phyloP scores from a whole-genome alignment of 2,329 filamentous ascomycete species.

The Colletotrichum somersetense region DNA sequence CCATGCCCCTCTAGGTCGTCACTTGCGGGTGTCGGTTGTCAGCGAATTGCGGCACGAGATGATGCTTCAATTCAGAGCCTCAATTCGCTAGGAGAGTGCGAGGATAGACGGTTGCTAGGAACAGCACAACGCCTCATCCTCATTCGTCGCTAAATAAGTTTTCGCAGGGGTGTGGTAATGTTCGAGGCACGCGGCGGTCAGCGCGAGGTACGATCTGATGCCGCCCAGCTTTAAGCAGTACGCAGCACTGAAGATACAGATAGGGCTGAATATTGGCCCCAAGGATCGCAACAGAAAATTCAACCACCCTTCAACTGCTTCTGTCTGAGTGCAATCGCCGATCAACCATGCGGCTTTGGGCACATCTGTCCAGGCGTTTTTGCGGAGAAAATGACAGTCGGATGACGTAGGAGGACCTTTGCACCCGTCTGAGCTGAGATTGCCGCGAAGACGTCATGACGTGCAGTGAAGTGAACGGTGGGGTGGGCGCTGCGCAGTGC shows the following conservation, averaged over 20 bases:
- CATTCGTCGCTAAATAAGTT: not conserved
- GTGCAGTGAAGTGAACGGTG: slow-evolving; percentile 29
- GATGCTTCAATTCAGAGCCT: not conserved
- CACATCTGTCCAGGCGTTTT: slow-evolving; percentile 29
- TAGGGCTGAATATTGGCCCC: slow-evolving; percentile 22
- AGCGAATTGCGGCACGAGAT: not conserved
- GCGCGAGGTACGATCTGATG: slow-evolving; percentile 5
- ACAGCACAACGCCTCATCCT: not conserved
- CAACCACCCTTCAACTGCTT: not conserved
- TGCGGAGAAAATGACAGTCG: slow-evolving; percentile 29
- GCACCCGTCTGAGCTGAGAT: slow-evolving; percentile 37
- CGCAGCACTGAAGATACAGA: not conserved
- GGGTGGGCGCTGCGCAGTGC: slow-evolving; percentile 17
- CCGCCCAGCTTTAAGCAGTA: slow-evolving; percentile 1
- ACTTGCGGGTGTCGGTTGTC: not conserved
- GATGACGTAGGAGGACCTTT: slow-evolving; percentile 38
- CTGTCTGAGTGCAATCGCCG: slow-evolving; percentile 24
- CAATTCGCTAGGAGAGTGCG: not conserved
- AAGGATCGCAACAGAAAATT: not conserved
- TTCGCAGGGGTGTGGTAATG: slow-evolving; percentile 18
- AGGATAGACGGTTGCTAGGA: not conserved
- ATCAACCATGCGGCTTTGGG: slow-evolving; percentile 27
- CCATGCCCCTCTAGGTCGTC: not conserved
- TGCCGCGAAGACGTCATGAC: slow-evolving; percentile 39
- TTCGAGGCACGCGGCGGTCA: slow-evolving; percentile 16